Evolutionary conservation across 1,284 basidiomycete species (phyloP).

Genomic region (Trichosporon inkin): DNA sequence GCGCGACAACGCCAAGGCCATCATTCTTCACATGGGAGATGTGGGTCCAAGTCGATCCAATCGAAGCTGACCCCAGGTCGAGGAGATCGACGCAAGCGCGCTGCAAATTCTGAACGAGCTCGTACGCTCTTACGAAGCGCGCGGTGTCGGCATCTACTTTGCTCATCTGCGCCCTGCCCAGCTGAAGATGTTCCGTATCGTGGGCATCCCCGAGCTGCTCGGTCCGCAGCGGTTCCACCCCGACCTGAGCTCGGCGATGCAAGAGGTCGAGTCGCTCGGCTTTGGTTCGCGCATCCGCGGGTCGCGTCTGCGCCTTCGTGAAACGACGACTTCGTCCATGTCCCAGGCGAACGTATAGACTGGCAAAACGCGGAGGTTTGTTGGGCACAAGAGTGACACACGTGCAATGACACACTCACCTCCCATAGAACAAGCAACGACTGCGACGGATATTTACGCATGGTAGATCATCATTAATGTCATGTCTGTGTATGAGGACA

Average conservation of each 20-base stretch:
- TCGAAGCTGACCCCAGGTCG: slow-evolving; percentile 56
- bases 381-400: not conserved
- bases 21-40: slow-evolving; percentile 83
- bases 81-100: slow-evolving; percentile 73
- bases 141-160: slow-evolving; percentile 70
- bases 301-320: slow-evolving; percentile 4
- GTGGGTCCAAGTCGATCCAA: slow-evolving; percentile 28
- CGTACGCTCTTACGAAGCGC: slow-evolving; percentile 64
- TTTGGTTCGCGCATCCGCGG: slow-evolving; percentile 28
- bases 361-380: not conserved
- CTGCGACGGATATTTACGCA: not conserved
- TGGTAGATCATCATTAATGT: not conserved
- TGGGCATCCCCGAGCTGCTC: slow-evolving; percentile 54
- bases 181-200: slow-evolving; percentile 56
- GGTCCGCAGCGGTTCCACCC: slow-evolving; percentile 67
- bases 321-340: not conserved
- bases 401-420: not conserved
- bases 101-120: slow-evolving; percentile 80
- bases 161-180: slow-evolving; percentile 65
- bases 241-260: slow-evolving; percentile 55
- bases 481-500: not conserved
- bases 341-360: not conserved
- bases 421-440: not conserved
- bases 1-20: slow-evolving; percentile 65
- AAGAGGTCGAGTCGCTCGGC: slow-evolving; percentile 42